Evolutionary conservation across 2,329 filamentous ascomycete species (phyloP), one percentile per base, ranked within the genome.

Genomic region (Paraphaeosphaeria sporulosa): DNA sequence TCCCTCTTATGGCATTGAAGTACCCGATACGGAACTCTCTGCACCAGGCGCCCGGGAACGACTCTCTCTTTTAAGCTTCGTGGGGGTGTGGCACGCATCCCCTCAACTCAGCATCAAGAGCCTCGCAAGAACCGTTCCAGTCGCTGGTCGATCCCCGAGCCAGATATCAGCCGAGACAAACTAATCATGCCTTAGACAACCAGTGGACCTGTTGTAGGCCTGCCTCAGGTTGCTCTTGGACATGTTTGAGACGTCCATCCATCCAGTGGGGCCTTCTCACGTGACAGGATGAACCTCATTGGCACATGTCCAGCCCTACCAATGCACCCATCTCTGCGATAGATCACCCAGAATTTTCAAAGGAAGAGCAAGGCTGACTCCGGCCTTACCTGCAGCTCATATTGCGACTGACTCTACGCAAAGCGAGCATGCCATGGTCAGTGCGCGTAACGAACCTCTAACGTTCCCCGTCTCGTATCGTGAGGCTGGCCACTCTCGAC

Each of bases 381-480:
- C 49, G 55, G 63, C 57, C 60, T 65, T 65, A 62, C 50, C 49
- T 60, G 55, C 27, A 55, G 43, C 58, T 58, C 57, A 61, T 66
- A 66, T 68, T 64, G 66, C 62, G 65, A 64, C 56, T 59, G 52
- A 48, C 50, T 54, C 52, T 58, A 58, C 60, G 42, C 21, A 49
- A 52, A 58, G 58, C 47, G 60, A 64, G 60, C 48, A 62, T 61
- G 53, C 44, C 2, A 52, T 42, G 70, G 71, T 25, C 64, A 64
- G 71, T 75, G 73, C 71, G 40, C 62, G 73, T 74, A 67, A 64
- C 74, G 64, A 57, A 67, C 71, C 68, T 75, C 68, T 62, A 51
- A 76, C 74, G 60, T 55, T 60, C 64, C 60, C 34, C 53, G 74
- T 75, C 67, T 73, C 73, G 64, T 27, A 27, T 48, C 62, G 34